Base-by-base conservation (phyloP, 306 rosid species). In the Dryas drummondii region DNA sequence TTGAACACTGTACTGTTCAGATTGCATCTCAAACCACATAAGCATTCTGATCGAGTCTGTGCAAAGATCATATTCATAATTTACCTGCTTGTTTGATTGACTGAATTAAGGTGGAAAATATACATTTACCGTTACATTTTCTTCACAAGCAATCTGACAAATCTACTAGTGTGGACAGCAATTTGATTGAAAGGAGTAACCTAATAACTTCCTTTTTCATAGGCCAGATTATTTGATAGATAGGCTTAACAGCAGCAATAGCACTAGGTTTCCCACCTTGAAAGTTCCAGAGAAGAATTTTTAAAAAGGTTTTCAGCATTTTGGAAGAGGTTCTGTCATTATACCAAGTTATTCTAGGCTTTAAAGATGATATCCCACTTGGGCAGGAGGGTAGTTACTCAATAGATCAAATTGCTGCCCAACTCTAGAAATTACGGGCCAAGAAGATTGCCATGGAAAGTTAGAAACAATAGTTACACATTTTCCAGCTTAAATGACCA, bases 41-140 rank as follows among this genome's bases (percentile, higher is more conserved):
- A 1, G 3, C 37, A 32, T 32, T 32, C 37, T 32, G 37, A 32
- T 1, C 37, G 37, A 32, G 37, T 32, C 37, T 32, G 37, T 32
- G 37, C 37, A 32, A 32, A 32, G 37, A 1, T 32, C 37, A 32
- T 32, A 32, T 56, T 59, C 53, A 57, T 42, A 19, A 41, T 73
- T 76, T 79, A 37, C n/a, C 70, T 26, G 72, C 55, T 27, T 71
- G 47, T 59, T 49, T 64, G 71, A 77, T 14, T 59, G 62, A 50
- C 66, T 61, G 55, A 61, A 81, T 68, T 56, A 75, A 67, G 81
- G 59, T 74, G 75, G 58, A 55, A 77, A 79, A 32, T 66, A 52
- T 17, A 26, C 2, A 49, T 22, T 22, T 3, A 42, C 10, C 7
- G 19, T 16, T 8, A 16, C 48, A 14, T 27, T 13, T 14, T 60